Conservation (phyloP, 345 rosid genomes). For the Eucalyptus erythrocorys region DNA sequence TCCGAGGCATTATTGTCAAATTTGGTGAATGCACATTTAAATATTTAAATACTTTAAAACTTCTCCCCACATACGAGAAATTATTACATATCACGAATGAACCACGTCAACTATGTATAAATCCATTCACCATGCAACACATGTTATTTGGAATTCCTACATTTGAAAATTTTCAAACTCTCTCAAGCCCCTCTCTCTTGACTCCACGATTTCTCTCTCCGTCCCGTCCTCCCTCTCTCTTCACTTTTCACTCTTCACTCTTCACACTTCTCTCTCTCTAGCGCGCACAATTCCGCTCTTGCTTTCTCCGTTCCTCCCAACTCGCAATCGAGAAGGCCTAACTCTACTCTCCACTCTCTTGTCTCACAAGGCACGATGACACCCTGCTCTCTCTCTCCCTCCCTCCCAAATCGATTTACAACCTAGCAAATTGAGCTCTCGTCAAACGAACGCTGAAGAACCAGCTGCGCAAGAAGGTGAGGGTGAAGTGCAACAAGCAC, state of each 20-base stretch:
- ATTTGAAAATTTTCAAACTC: not conserved
- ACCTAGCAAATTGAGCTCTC: not conserved
- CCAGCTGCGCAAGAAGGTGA: conserved; percentile 51
- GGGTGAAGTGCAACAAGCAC: conserved; percentile 63
- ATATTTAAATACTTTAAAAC: not conserved
- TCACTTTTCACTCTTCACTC: too few species aligned
- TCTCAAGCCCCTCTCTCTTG: not conserved
- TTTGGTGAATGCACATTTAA: not conserved
- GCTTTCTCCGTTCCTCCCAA: too few species aligned
- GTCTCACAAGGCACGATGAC: too few species aligned
- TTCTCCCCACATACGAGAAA: accelerated
- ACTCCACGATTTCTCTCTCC: too few species aligned
- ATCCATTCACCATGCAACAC: not conserved
- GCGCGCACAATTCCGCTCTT: too few species aligned
- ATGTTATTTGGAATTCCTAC: accelerated
- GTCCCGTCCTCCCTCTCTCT: too few species aligned
- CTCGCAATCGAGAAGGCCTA: not conserved
- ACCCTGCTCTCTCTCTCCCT: too few species aligned
- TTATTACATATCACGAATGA: not conserved
- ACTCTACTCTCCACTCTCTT: not conserved
- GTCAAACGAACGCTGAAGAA: conserved; percentile 14
- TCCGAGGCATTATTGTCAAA: not conserved
- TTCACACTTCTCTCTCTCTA: not conserved
- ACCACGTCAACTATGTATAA: accelerated
- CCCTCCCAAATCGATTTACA: not conserved